phyloP scores from a whole-genome alignment of 345 rosid genomes.

The Boechera divaricarpa region DNA sequence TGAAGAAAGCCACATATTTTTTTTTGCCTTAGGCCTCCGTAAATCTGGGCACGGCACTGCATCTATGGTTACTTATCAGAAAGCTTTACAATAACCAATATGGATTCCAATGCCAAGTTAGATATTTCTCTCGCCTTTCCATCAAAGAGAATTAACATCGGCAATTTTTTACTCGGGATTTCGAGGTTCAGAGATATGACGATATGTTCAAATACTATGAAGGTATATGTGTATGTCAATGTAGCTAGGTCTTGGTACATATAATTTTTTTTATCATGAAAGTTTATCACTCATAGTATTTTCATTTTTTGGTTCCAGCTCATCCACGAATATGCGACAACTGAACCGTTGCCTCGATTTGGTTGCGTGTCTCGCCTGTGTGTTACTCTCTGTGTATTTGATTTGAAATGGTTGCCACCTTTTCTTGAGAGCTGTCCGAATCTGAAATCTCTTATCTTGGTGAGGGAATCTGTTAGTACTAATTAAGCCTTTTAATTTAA shows the following conservation, averaged over 20 bases:
- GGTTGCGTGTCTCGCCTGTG: neutral
- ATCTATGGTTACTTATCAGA: neutral
- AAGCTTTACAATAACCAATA: neutral
- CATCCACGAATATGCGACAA: neutral
- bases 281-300: neutral
- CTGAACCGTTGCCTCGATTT: neutral
- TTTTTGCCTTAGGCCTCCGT: too few relatives aligned
- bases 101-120: neutral
- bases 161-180: neutral
- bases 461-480: too few relatives aligned
- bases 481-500: too few relatives aligned
- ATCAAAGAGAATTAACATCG: neutral
- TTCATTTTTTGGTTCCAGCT: neutral
- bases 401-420: neutral
- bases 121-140: neutral
- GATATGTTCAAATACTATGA: neutral
- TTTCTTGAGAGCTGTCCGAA: neutral
- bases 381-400: neutral
- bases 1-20: too few relatives aligned
- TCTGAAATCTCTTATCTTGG: neutral
- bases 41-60: too few relatives aligned
- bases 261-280: neutral
- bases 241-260: neutral
- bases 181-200: neutral
- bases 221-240: neutral